Percentiles rank a stretch among this genome's conserved stretches.
These are phyloP conservation scores for Ambrosiella xylebori DNA, from an alignment of 2,329 filamentous ascomycete genomes.

Conservation along the genomic window DNA sequence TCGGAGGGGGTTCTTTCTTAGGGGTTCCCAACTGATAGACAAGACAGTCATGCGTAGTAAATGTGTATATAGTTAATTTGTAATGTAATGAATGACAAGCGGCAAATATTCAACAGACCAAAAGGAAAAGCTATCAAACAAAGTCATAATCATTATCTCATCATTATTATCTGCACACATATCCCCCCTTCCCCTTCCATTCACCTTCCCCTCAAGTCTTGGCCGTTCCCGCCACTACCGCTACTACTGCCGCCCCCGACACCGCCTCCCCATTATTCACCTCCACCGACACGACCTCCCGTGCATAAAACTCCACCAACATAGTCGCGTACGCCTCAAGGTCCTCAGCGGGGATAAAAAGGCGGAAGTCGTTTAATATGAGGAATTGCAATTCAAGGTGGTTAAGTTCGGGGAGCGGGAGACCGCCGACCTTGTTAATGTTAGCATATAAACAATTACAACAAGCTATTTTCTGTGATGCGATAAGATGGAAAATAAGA, in stretches of 20 bases:
- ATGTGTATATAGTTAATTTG: neutral
- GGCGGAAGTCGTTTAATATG: slow-evolving; percentile 84
- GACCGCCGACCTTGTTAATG: slow-evolving; percentile 62
- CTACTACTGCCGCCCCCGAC: neutral
- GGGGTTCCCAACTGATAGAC: neutral
- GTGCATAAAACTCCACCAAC: slow-evolving; percentile 93
- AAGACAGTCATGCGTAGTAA: neutral
- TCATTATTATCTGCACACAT: too few relatives aligned
- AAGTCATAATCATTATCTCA: too few relatives aligned
- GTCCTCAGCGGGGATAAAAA: slow-evolving; percentile 85
- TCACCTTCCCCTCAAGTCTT: too few relatives aligned
- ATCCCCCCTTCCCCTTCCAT: too few relatives aligned
- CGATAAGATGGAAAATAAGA: neutral
- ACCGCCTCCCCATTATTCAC: neutral
- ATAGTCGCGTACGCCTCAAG: slow-evolving; percentile 95
- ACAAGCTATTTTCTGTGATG: neutral
- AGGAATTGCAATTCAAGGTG: slow-evolving; percentile 93
- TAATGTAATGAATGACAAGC: neutral
- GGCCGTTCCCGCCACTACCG: too few relatives aligned
- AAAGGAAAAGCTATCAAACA: neutral
- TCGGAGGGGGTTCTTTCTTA: slow-evolving; percentile 27
- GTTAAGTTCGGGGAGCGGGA: slow-evolving; percentile 83
- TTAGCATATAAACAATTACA: slow-evolving; percentile 11
- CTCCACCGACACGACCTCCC: slow-evolving; percentile 51
- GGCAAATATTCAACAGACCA: neutral